Percentiles rank a stretch among this genome's conserved stretches.
These are phyloP conservation scores for Fusarium mangiferae DNA, from an alignment of 2,329 filamentous ascomycete genomes.

Conservation along the genomic window DNA sequence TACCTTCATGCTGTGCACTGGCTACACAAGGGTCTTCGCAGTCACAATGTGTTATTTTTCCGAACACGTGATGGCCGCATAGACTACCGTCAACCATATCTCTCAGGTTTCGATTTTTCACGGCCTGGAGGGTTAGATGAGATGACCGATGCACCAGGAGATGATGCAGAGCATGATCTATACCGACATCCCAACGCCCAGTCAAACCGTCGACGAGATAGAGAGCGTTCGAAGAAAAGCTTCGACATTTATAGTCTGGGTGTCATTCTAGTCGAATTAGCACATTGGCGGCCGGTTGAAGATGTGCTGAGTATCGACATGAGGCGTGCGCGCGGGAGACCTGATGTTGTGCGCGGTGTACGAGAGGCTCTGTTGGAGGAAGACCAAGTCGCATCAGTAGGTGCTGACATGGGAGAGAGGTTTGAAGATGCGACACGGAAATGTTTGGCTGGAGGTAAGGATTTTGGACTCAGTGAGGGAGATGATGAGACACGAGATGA, in stretches of 20 bases:
- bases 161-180: constrained; percentile 57
- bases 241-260: constrained; percentile 65
- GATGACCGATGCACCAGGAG: constrained; percentile 59
- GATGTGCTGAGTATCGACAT: constrained; percentile 54
- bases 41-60: constrained; percentile 65
- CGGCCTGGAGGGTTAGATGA: constrained; percentile 62
- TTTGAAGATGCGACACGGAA: constrained; percentile 52
- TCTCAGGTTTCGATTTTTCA: constrained; percentile 66
- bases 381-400: constrained; percentile 47
- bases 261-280: constrained; percentile 63
- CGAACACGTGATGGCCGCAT: constrained; percentile 45
- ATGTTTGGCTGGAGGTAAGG: constrained; percentile 51
- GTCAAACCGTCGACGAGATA: constrained; percentile 46
- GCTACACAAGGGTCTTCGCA: constrained; percentile 68
- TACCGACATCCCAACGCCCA: constrained; percentile 62
- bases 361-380: constrained; percentile 47
- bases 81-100: constrained; percentile 54
- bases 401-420: constrained; percentile 53
- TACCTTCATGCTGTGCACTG: constrained; percentile 66
- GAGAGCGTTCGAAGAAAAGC: constrained; percentile 56
- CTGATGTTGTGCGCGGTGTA: constrained; percentile 52
- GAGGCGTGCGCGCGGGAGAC: constrained; percentile 47
- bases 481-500: constrained; percentile 56
- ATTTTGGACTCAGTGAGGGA: constrained; percentile 49
- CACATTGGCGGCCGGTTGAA: constrained; percentile 62